Base-by-base conservation (phyloP, 1,139 yeast genomes). In the Hemisphaericaspora xylofermentans region DNA sequence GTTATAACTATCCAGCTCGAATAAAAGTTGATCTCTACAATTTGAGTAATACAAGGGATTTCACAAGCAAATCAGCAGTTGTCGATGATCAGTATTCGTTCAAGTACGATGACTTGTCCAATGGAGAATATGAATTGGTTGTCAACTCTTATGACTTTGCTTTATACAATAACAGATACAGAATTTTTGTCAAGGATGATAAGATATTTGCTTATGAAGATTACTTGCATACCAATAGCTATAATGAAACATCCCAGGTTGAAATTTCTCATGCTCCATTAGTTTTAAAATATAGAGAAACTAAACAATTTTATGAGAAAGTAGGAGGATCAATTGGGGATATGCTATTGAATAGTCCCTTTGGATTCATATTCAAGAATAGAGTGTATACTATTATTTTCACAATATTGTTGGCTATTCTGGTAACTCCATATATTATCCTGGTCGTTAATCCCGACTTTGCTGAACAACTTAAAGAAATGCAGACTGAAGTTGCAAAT, bases 321-420 rank as follows among this genome's bases (percentile, higher is more conserved):
- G 53, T 66, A 7, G 63, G 53, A 44, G 64, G 68, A n/a, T 58
- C 69, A 5, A 36, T 71, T 14, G 39, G 42, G 9, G 68, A 63
- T 36, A 61, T 71, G 64, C 38, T 71, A 3, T 46, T 64, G 60
- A 59, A 60, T 41, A 66, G 76, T 56, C 78, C 78, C 3, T 58
- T 72, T 35, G 78, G 77, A 12, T 61, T 67, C 45, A 68, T 72
- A 18, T 70, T 72, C 53, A 59, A 56, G 43, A 71, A 63, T 51
- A 59, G 51, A 28, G 39, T 57, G n/a, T 71, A 67, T 49, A 68
- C 76, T 6, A 48, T 62, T 8, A 45, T 70, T 33, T 71, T 71
- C 42, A 41, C 50, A 3, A 47, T 63, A 9, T 50, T 63, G 39
- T 38, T 66, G 28, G 59, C 56, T n/a, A 55, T 69, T 28, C 63